Evolutionary conservation across 2,329 filamentous ascomycete genomes (phyloP), one percentile per base, ranked within the genome.

Genomic region (Teratosphaeria viscida): DNA sequence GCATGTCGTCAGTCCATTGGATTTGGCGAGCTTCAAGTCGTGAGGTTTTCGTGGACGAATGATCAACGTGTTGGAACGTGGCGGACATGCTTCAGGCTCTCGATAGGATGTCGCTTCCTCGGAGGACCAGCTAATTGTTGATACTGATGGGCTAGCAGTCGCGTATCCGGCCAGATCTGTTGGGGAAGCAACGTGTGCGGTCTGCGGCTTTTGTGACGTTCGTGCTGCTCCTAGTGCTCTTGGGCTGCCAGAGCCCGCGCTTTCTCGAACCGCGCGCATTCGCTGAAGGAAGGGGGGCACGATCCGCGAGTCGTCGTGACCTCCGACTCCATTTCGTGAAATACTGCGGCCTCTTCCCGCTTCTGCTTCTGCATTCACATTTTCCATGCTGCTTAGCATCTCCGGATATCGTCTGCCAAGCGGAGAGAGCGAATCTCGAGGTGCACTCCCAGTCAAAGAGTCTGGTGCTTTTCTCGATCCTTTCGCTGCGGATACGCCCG

Each of bases 1-100:
- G 57, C 66, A 60, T 52, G 63, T 62, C 11, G 68, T 68, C 56
- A 61, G 59, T 61, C 68, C 67, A 65, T 68, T 68, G 57, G 67
- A 64, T 37, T 57, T 61, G 54, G 53, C 60, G 60, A 69, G 58
- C 32, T 57, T 63, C 52, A 69, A 62, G 16, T 62, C 59, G 34
- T 62, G 55, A 34, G 68, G 68, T 39, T 63, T 65, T 55, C 61
- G 61, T 55, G 58, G 56, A 29, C 64, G 64, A 35, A 57, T 55
- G 57, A 63, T 57, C 29, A 55, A 56, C 55, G 55, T 52, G 60
- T 55, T 37, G 61, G 56, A 68, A 66, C 64, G 67, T 68, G 65
- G 65, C 64, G 62, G 63, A 59, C 59, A 64, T 65, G 66, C 61
- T 43, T 61, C 43, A 23, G 58, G 55, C 57, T 61, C 55, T 34